Base-by-base conservation (phyloP, 768 basidiomycete genomes). In the Tulasnella sp. region DNA sequence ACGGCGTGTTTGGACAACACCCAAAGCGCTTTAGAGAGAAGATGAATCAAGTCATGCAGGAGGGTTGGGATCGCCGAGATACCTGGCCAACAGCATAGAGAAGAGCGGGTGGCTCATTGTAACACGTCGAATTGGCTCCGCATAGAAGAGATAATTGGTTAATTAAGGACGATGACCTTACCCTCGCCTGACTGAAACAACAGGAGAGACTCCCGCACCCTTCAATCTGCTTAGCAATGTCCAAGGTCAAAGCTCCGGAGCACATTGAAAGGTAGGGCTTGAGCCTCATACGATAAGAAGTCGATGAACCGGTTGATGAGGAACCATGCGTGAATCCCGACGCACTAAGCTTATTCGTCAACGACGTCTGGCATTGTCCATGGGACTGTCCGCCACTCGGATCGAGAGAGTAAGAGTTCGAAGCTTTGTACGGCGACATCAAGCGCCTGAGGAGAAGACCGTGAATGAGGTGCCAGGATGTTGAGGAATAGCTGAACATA, bases 341-440 rank as follows among this genome's bases (percentile, higher is more conserved):
- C 40, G 22, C 58, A 46, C 40, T 28, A 3, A 3, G 83, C 88
- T 78, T 83, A 93, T 95, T 94, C 93, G 79, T 87, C 85, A 40
- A 93, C 89, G 72, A 96, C 90, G 22, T 89, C 90, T 14, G 93
- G 88, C 72, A 90, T 92, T 34, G 86, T 87, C 97, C 97, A 98
- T 22, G 96, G 93, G 44, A 92, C 92, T 84, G 89, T 89, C 42
- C 97, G 90, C 81, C 91, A 93, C 83, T 95, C 92, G 42, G 92
- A 91, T n/a, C 93, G 91, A 22, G 96, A 90, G 22, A 98, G 87
- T 34, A 98, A 86, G 7, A 93, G 92, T 85, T 96, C 95, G 5
- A 98, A 89, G 83, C 95, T 96, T 85, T 98, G 97, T 3, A 98
- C 94, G 12, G 94, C 93, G 44, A 98, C 90, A 85, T 98, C 97